Evolutionary conservation across 768 basidiomycete species (phyloP), one percentile per base, ranked within the genome.

Genomic region (Psilocybe subaeruginosa): DNA sequence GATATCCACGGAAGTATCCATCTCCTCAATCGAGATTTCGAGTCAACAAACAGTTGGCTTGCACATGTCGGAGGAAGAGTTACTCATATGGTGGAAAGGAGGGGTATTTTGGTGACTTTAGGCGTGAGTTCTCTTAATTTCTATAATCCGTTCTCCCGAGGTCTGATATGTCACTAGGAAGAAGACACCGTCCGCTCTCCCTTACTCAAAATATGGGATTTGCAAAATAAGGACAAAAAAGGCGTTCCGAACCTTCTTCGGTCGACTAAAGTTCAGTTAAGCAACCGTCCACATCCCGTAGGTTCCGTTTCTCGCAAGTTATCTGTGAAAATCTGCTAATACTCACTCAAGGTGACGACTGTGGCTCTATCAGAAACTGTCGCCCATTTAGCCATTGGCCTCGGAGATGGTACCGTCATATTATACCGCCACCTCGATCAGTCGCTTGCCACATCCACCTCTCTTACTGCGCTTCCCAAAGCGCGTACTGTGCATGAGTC

Each of bases 351-450:
- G 86, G 87, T 96, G 9, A 88, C 93, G 2, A 85, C 90, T 1
- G 78, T 97, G 45, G 92, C 95, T 0, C 77, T 95, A 19, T 91
- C 96, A 0, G 76, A 85, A 5, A 83, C 84, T 16, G 80, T 97
- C 3, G 85, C 92, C 0, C 92, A 95, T 72, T 85, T 99, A 27
- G 90, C 96, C 5, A 85, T 99, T 43, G 97, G 96, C 12, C 84
- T 99, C n/a, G 95, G 89, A 5, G 96, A 98, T 69, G 97, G 97
- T 27, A 92, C 92, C 0, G 96, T 97, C 14, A 81, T 99, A 8
- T 80, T 97, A 14, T 97, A 93, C 72, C 87, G 93, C 6, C 93
- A 98, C 69, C 80, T 98, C 17, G 90, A 96, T 72, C 95, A 98
- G 71, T 95, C 95, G 1, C 80, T 97, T 35, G 83, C 89, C 2